A percentile compares a stretch with the other conserved stretches of the same genome.
Conservation (phyloP, 306 rosid genomes). For the Fagus sylvatica region DNA sequence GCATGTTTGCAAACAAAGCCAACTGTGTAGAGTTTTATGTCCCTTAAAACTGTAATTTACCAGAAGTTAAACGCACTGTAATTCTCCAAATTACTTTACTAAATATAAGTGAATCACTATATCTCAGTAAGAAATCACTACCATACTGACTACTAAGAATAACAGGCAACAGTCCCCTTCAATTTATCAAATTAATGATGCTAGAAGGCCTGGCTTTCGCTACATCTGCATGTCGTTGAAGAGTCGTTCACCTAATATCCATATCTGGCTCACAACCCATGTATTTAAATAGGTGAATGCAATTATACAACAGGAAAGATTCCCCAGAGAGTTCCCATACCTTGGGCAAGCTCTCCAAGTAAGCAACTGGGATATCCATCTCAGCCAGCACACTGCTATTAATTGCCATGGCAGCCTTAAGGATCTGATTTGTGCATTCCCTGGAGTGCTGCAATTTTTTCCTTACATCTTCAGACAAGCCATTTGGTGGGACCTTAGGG, state of each 20-base stretch:
- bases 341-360: constrained; percentile 46
- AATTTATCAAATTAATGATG: not conserved
- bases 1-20: not conserved
- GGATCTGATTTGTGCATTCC: constrained; percentile 50
- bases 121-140: not conserved
- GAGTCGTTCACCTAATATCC: not conserved
- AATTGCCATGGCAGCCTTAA: constrained; percentile 56
- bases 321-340: constrained; percentile 16
- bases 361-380: constrained; percentile 44
- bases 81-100: not conserved
- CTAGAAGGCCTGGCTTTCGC: not conserved
- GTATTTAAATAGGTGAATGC: not conserved
- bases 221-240: not conserved
- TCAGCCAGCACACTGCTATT: constrained; percentile 39
- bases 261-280: not conserved
- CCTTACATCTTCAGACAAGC: constrained; percentile 39
- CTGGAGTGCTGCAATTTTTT: constrained; percentile 43
- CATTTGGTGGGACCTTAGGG: constrained; percentile 43
- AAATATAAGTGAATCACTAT: not conserved
- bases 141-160: not conserved
- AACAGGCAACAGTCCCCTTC: not conserved
- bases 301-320: not conserved
- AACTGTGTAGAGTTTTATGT: not conserved
- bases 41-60: not conserved
- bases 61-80: not conserved